Evolutionary conservation across 768 basidiomycete genomes (phyloP), one percentile per base, ranked within the genome.

Genomic region (Naganishia friedmannii): DNA sequence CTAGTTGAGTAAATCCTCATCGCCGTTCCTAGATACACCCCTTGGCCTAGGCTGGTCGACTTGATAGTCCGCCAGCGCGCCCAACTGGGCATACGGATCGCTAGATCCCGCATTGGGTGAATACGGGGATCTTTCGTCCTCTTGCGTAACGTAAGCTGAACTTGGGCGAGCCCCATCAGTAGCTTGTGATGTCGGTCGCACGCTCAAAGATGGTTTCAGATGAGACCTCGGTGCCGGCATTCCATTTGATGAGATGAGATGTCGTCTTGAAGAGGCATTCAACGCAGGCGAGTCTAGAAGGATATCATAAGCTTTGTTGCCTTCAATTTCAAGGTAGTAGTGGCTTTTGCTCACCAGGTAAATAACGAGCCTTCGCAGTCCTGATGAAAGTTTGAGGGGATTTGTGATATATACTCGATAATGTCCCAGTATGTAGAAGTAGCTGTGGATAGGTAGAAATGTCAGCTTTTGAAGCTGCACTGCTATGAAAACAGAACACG

Each of bases 391-490:
- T 95, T 90, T 93, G 53, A 19, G 94, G 94, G 75, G 93, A 93
- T 83, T 97, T 96, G 84, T 97, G 95, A 81, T 97, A 99, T 70
- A 99, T 95, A 70, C 92, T 94, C 31, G 93, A 90, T 32, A 98
- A 83, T 15, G 92, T 93, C 6, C 92, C 95, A 0, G 95, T 93
- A 80, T 98, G 93, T 37, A 99, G 82, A 53, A 99, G 82, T 15
- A 99, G 84, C 74, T 77, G 28, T 26, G 15, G 15, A 42, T 8
- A 42, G 15, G 15, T n/a, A 17, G 15, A 8, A 42, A 10, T 42
- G 42, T 42, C 15, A 42, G 42, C 15, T 8, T 17, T 13, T 13
- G 7, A 8, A 17, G 42, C 42, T 17, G 15, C 42, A 42, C 15
- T 13, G 15, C 5, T 5, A 31, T 31, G 6, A 3, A 4, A 4